Evolutionary conservation across 106 monocot genomes (phyloP).

Genomic region (Dendrobium huoshanense): DNA sequence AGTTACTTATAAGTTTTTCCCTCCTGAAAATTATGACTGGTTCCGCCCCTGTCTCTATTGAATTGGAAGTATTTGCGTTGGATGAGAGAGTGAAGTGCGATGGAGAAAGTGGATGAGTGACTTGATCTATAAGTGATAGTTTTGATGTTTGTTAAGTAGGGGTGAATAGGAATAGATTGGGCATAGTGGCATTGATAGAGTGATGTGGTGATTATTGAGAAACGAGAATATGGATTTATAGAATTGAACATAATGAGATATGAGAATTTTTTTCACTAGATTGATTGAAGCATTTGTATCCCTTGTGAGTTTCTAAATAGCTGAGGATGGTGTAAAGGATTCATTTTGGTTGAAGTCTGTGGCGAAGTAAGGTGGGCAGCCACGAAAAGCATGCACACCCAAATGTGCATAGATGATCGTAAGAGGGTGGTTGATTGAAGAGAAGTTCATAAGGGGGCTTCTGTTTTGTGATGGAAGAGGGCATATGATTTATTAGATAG

Average conservation of each 20-base stretch:
- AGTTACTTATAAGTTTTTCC: no score
- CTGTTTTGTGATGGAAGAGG: neutral
- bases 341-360: neutral
- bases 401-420: neutral
- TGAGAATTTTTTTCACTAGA: neutral
- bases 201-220: neutral
- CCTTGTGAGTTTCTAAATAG: neutral
- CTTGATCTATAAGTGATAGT: no score
- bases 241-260: neutral
- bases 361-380: neutral
- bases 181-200: neutral
- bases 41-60: no score
- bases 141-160: no score
- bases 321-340: neutral
- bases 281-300: neutral
- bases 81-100: no score
- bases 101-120: no score
- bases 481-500: neutral
- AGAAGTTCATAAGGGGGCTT: neutral
- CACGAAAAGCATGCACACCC: neutral
- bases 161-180: no score
- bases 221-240: neutral
- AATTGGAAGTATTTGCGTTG: no score
- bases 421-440: neutral
- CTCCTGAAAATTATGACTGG: no score